Base-by-base conservation (phyloP, 345 rosid species). In the Citrus cavaleriei region DNA sequence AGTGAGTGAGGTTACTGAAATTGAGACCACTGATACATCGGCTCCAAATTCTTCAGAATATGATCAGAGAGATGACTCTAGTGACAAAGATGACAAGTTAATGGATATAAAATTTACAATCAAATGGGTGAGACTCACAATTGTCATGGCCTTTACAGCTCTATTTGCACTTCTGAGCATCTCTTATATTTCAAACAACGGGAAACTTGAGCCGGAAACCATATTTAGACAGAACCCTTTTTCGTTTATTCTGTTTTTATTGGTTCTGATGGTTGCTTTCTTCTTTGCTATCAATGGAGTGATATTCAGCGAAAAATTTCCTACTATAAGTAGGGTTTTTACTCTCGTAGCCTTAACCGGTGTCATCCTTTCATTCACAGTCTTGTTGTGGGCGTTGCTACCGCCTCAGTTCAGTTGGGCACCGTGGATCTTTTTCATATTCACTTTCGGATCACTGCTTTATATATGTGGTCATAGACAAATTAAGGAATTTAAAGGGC, bases 271-370 rank as follows among this genome's bases (percentile, higher is more conserved):
- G 73, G 8, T 69, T 25, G 73, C 58, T 6, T 69, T 69, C 35
- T 69, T 42, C 73, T 69, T 37, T 18, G 72, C 73, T 24, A 37
- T 69, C 32, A 69, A 69, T 46, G 73, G 57, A 40, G 58, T 69
- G 34, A 69, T 69, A 69, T 69, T n/a, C 46, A 69, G 32, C 22
- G 10, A 38, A 27, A 68, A n/a, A 68, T 16, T 13, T 24, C 73
- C 73, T 12, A 69, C 5, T 5, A 25, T 69, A 0, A 46, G 34
- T 16, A 42, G 46, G 35, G 59, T 4, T 69, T 69, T 40, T 24
- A 42, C n/a, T 42, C 34, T 42, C 13, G n/a, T 69, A 9, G 57
- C 73, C 25, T 5, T 69, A 25, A 24, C 30, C 3, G 22, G 73
- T 14, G 57, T 42, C 32, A 27, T 69, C 55, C 58, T 69, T 24